phyloP scores from a whole-genome alignment of 768 basidiomycete species.

The Kwoniella dendrophila region DNA sequence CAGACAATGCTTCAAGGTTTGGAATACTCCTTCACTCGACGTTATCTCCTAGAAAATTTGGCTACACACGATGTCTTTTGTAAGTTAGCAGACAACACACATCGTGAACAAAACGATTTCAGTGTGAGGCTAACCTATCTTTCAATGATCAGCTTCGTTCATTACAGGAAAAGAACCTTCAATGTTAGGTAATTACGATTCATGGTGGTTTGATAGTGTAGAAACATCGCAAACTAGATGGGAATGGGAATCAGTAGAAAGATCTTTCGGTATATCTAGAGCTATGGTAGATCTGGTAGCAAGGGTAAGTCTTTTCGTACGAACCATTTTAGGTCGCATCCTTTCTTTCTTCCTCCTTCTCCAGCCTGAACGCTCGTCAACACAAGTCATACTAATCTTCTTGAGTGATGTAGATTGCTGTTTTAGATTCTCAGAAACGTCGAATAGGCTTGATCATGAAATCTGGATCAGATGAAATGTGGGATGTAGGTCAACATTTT shows the following conservation, averaged over 20 bases:
- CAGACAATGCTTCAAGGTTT: slow-evolving; percentile 33
- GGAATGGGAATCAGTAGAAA: slow-evolving; percentile 43
- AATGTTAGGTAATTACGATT: slow-evolving; percentile 41
- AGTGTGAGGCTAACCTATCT: neutral
- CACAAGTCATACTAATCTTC: neutral
- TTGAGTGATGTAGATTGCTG: slow-evolving; percentile 18
- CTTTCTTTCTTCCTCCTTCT: too few relatives aligned
- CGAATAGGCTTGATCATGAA: slow-evolving; percentile 31
- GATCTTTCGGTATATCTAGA: slow-evolving; percentile 35
- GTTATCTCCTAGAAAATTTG: slow-evolving; percentile 44
- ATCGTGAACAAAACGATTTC: neutral
- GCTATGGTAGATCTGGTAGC: slow-evolving; percentile 42
- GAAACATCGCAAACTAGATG: slow-evolving; percentile 41
- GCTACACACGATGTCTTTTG: slow-evolving; percentile 46
- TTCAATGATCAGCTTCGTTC: slow-evolving; percentile 31
- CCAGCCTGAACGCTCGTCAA: neutral
- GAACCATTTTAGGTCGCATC: neutral
- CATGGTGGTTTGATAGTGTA: slow-evolving; percentile 47
- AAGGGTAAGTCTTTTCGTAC: slow-evolving; percentile 18
- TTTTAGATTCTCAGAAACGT: slow-evolving; percentile 36
- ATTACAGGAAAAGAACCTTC: slow-evolving; percentile 44
- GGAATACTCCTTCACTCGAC: slow-evolving; percentile 37
- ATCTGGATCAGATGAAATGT: slow-evolving; percentile 27
- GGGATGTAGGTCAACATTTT: slow-evolving; percentile 32
- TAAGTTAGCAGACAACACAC: slow-evolving; percentile 6